These are phyloP conservation scores for Hemerocallis citrina DNA, from an alignment of 106 monocot genomes.

Conservation along the genomic window DNA sequence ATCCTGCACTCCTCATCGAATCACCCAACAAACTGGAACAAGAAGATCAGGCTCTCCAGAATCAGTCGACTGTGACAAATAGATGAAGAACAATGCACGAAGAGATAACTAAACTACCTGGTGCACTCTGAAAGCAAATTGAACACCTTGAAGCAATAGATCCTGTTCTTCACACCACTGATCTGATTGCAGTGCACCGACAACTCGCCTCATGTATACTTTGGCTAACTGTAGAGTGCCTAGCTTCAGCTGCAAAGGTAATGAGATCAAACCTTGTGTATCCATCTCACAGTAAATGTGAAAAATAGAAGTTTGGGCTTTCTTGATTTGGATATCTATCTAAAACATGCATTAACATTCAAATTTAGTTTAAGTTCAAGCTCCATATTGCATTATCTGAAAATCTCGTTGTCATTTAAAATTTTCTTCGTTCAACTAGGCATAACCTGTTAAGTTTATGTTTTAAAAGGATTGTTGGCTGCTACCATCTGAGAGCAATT, in stretches of 20 bases:
- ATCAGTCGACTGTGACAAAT: not conserved
- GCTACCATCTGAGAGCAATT: too few species aligned
- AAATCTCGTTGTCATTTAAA: too few species aligned
- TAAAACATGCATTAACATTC: not conserved
- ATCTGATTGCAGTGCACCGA: constrained; percentile 1
- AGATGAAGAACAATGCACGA: not conserved
- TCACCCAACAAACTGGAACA: constrained; percentile 43
- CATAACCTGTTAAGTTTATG: too few species aligned
- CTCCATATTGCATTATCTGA: too few species aligned
- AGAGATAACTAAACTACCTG: constrained; percentile 32
- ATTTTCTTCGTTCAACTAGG: too few species aligned
- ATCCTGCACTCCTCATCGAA: constrained; percentile 41
- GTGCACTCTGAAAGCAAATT: constrained; percentile 57
- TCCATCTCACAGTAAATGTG: not conserved
- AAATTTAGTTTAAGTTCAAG: not conserved
- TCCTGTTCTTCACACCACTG: constrained; percentile 34
- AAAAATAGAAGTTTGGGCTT: not conserved
- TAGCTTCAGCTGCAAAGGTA: constrained; percentile 42
- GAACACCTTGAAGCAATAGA: constrained; percentile 37
- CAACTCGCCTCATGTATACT: constrained; percentile 40
- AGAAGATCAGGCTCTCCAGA: constrained; percentile 1
- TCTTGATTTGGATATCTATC: not conserved
- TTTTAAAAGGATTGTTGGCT: too few species aligned
- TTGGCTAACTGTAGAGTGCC: constrained; percentile 48
- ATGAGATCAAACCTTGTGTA: not conserved